Base-by-base conservation (phyloP, 2,329 filamentous ascomycete genomes). In the Diplodia mutila region DNA sequence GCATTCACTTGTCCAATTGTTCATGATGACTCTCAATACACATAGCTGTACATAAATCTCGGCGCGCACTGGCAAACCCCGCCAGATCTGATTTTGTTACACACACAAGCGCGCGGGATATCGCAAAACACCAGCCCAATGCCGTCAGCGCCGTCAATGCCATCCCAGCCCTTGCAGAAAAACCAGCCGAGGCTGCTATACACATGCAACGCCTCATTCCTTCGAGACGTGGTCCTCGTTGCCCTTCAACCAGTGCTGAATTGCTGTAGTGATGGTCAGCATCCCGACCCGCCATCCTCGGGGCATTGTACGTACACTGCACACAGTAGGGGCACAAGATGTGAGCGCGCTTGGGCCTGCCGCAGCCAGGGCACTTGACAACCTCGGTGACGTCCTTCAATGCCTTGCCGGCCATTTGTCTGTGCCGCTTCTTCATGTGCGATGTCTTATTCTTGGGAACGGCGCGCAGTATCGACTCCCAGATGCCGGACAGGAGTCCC, bases 361-460 rank as follows among this genome's bases (percentile, higher is more conserved):
- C 96, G 75, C 95, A 99, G 16, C 89, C 92, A 0, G 94, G 91
- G 78, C 95, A 99, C 76, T 89, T 92, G 82, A 93, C 97, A 73
- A 99, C 82, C 65, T 88, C 87, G 70, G 91, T 95, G 68, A 97
- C 89, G 77, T 99, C 95, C 82, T 97, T 92, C 73, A 99, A 81
- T 53, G 90, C 94, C 83, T 99, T 99, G 75, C 95, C 95, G 27
- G 94, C 94, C 90, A 98, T 91, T 77, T 97, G 93, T 75, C 96
- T 89, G 77, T 93, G 90, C 73, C 95, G 87, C 85, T 93, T 97
- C 84, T 95, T 97, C 84, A 92, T 92, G 80, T 99, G 93, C 51
- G 94, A 97, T 39, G 93, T 96, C 87, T 98, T 99, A 84, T 97
- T 98, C 86, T 99, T 99, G 5, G 95, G 95, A 18, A 98, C 95